Evolutionary conservation across 2,329 filamentous ascomycete species (phyloP).

Genomic region (Domatiomyces globalis): DNA sequence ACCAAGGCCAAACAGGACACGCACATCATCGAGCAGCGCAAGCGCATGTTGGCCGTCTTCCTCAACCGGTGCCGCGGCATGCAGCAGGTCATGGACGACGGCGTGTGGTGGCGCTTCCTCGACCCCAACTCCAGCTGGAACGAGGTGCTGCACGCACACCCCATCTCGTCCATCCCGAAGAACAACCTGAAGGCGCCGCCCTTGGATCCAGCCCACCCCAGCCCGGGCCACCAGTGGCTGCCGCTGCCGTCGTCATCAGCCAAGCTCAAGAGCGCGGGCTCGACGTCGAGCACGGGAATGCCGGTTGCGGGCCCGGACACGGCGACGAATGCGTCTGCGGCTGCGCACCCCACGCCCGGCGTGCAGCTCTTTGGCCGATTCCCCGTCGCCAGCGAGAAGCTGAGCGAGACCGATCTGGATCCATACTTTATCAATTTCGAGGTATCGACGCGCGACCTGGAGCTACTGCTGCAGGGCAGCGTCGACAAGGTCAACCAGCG

Average conservation of each 20-base stretch:
- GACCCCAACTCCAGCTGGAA: constrained; percentile 98
- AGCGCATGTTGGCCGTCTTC: constrained; percentile 93
- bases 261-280: constrained; percentile 51
- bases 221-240: constrained; percentile 70
- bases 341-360: constrained; percentile 44
- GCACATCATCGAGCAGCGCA: constrained; percentile 88
- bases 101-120: constrained; percentile 94
- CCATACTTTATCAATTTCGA: constrained; percentile 95
- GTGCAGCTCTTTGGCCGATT: constrained; percentile 63
- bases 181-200: constrained; percentile 91
- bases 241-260: constrained; percentile 75
- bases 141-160: constrained; percentile 87
- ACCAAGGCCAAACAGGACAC: constrained; percentile 97
- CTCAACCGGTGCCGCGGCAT: constrained; percentile 85
- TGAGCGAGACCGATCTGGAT: constrained; percentile 82
- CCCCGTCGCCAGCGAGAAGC: constrained; percentile 58
- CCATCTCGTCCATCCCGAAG: constrained; percentile 82
- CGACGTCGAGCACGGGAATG: constrained; percentile 35
- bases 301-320: constrained; percentile 40
- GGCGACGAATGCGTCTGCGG: constrained; percentile 36
- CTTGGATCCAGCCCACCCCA: constrained; percentile 83
- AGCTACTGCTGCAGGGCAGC: constrained; percentile 72
- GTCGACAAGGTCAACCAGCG: constrained; percentile 95
- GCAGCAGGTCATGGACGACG: constrained; percentile 81
- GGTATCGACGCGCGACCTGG: constrained; percentile 77